Evolutionary conservation across 1,284 basidiomycete species (phyloP).

Genomic region (Takashimella koratensis): DNA sequence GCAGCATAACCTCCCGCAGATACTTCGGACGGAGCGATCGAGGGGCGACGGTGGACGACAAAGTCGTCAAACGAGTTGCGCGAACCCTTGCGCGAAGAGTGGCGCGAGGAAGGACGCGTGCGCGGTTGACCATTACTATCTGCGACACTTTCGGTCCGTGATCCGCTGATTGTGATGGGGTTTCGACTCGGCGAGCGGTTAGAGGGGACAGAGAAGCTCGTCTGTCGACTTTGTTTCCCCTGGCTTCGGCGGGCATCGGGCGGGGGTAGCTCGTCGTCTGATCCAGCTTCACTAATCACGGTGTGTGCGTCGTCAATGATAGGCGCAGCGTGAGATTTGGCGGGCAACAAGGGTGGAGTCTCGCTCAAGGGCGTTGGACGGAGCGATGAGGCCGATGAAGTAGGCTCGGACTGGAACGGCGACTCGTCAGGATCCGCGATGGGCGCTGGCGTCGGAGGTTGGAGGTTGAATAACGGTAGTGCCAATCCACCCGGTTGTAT

Average conservation of each 20-base stretch:
- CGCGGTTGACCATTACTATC: constrained; percentile 1
- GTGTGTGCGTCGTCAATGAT: constrained; percentile 23
- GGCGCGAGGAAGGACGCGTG: constrained; percentile 12
- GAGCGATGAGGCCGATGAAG: constrained; percentile 11
- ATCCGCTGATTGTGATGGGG: constrained; percentile 1
- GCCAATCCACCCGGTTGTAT: neutral
- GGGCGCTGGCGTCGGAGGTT: constrained; percentile 37
- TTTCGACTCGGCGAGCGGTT: constrained; percentile 5
- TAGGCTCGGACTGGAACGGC: constrained; percentile 25
- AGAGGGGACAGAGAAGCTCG: constrained; percentile 1
- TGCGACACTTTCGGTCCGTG: constrained; percentile 2
- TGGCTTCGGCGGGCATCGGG: neutral
- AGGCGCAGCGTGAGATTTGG: neutral
- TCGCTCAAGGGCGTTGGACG: constrained; percentile 13
- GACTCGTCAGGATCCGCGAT: constrained; percentile 20
- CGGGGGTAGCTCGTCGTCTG: constrained; percentile 17
- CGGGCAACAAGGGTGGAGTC: neutral
- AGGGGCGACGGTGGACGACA: constrained; percentile 11
- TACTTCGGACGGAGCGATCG: constrained; percentile 18
- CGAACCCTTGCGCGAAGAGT: constrained; percentile 4
- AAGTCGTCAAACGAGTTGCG: constrained; percentile 25
- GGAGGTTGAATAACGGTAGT: constrained; percentile 13
- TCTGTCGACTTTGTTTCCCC: constrained; percentile 2
- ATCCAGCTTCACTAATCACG: constrained; percentile 24
- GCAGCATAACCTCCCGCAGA: constrained; percentile 13